Evolutionary conservation across 139 green algal species (phyloP), one percentile per base, ranked within the genome.

Genomic region (Ettlia oleoabundans): DNA sequence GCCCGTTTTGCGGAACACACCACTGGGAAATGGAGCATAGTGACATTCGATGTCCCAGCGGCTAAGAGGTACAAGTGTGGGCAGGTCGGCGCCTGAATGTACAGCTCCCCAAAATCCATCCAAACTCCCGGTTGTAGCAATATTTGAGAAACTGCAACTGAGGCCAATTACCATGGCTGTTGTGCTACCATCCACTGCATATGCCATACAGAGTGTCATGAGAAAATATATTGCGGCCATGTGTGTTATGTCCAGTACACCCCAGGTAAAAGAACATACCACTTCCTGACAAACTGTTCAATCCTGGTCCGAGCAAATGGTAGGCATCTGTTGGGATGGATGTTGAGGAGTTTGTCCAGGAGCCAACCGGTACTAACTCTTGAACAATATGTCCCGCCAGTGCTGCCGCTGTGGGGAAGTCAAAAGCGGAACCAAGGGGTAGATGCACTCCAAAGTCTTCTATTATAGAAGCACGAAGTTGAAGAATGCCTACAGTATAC

Each of bases 391-490:
- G 82, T 10, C 21, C 19, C 4, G 86, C 66, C 32, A 93, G 63
- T 1, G 74, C 84, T 0, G 38, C 9, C 0, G 82, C 41, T 4
- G 88, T 89, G 43, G 90, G 90, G 67, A 88, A 89, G 67, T 93
- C 89, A 51, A 93, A 77, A 37, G 82, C 78, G 3, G 83, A 51
- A 4, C 88, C 90, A 33, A 82, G 26, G 1, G 86, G 78, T 10
- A 93, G 55, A 9, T 91, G 74, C 24, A 92, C 28, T 13, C 51
- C 66, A 40, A 92, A 90, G 0, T 61, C 32, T 4, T 84, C 42
- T 4, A 52, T 55, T 37, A 90, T 38, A 26, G 58, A 47, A 40
- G 77, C 86, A 51, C 79, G 71, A 38, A 90, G 81, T 55, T 85
- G 35, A 26, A 82, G 22, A 9, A 71, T 53, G 33, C 37, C 43